These are phyloP conservation scores for Dendrobium nobile DNA, from an alignment of 106 monocot genomes.

Conservation along the genomic window DNA sequence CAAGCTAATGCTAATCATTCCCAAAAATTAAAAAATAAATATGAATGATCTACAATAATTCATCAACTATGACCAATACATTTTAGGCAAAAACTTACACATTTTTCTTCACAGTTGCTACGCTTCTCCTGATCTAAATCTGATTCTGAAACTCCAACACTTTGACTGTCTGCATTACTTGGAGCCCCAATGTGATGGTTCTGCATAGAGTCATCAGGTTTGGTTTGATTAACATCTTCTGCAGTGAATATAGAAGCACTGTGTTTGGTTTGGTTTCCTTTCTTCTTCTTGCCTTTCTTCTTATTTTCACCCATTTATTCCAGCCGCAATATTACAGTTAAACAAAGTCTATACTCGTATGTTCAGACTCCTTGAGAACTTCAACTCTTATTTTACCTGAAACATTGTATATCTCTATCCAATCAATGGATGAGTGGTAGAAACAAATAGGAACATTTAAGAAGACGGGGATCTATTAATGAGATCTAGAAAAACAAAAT, in stretches of 20 bases:
- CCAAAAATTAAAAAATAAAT: no score
- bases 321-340: not conserved
- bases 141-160: slow-evolving; percentile 2
- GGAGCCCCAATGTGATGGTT: not conserved
- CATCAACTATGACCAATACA: not conserved
- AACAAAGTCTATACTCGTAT: not conserved
- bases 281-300: slow-evolving; percentile 3
- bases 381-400: not conserved
- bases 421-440: not conserved
- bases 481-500: not conserved
- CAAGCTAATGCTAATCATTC: no score
- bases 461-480: not conserved
- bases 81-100: not conserved
- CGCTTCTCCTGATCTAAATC: not conserved
- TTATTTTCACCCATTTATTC: not conserved
- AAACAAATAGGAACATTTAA: not conserved
- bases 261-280: not conserved
- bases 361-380: not conserved
- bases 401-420: not conserved
- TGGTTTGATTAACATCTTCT: not conserved
- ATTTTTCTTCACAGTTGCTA: not conserved
- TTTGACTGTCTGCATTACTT: not conserved
- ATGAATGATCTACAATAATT: not conserved
- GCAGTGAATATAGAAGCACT: not conserved
- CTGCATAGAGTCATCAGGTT: not conserved